Evolutionary conservation across 1,284 basidiomycete genomes (phyloP).

Genomic region (Irpex lacteus): DNA sequence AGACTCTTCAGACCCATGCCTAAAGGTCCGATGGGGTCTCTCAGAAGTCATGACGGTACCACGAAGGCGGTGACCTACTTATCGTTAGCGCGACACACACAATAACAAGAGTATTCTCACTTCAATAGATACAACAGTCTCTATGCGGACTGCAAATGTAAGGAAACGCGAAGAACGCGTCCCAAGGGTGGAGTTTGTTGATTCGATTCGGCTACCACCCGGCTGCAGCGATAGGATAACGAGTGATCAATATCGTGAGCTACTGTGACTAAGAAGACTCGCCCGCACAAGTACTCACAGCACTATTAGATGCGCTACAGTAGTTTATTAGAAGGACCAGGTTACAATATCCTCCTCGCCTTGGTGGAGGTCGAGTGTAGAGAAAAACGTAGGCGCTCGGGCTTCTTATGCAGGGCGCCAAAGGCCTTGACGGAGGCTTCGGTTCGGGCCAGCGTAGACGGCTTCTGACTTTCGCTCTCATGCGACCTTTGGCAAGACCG

Average conservation of each 20-base stretch:
- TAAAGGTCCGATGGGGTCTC: background rate
- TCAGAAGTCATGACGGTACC: too few relatives aligned
- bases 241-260: too few relatives aligned
- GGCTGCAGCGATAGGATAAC: too few relatives aligned
- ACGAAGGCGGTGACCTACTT: background rate
- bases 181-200: background rate
- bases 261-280: too few relatives aligned
- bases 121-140: background rate
- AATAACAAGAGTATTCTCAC: background rate
- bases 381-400: background rate
- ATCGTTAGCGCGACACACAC: background rate
- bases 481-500: conserved; percentile 1
- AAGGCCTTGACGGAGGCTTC: background rate
- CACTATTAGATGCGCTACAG: background rate
- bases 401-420: background rate
- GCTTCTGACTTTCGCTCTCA: conserved; percentile 1
- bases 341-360: background rate
- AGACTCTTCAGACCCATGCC: background rate
- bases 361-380: background rate
- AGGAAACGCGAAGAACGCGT: background rate
- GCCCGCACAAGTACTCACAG: background rate
- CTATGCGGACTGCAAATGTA: background rate
- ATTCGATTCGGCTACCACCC: too few relatives aligned
- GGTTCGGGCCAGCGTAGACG: background rate
- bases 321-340: background rate